Evolutionary conservation across 176 grass and related monocot genomes (phyloP), one percentile per base, ranked within the genome.

Genomic region (Musa beccarii): DNA sequence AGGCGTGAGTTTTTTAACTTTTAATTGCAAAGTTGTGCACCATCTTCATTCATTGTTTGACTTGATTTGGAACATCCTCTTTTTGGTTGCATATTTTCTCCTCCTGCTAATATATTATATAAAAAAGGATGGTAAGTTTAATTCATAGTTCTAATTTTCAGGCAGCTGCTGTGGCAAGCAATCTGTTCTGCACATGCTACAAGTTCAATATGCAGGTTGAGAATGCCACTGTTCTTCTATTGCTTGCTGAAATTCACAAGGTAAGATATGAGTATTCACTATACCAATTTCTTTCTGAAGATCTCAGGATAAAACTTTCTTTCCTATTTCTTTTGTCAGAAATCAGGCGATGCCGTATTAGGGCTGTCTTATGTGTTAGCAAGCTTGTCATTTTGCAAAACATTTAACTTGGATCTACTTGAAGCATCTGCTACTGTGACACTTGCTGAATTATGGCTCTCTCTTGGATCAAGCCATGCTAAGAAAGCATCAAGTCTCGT

Each of bases 141-240:
- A 17, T 51, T 51, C 53, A 7, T 52, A 10, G 8, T 53, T 66
- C 28, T 67, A 19, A 19, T 56, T 68, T 73, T 63, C 82, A 99
- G 95, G 90, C 90, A 16, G 90, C 91, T 91, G 59, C 74, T 74
- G 86, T 99, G 79, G 90, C 90, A 13, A 89, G 84, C 82, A 83
- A 83, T 79, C 90, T 99, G 78, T 98, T 94, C 83, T 86, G 78
- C 87, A 92, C 78, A 54, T 94, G 95, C 86, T 92, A 94, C 83
- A 94, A 92, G 65, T 91, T 92, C 76, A 99, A 88, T 79, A 89
- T 99, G 95, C 88, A 99, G 74, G 83, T 94, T 68, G 90, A 99
- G 73, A 92, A 99, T 83, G 95, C 95, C 61, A 92, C 84, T 68
- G 81, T 99, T 87, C 95, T 99, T 89, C 77, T 94, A 76, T 86